Conservation (phyloP, 1,139 yeast species). For the Pichia sp. region DNA sequence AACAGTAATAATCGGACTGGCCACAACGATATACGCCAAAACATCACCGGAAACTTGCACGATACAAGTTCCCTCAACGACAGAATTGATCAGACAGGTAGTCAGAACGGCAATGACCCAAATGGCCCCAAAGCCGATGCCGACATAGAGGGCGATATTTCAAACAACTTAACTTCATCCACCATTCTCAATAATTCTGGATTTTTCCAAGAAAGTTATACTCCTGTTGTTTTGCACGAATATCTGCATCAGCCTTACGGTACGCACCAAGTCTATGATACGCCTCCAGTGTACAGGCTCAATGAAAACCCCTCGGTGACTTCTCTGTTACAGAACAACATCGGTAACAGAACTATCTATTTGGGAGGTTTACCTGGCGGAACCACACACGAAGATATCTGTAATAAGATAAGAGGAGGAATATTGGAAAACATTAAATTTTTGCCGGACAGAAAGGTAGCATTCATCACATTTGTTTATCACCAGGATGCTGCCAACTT, state of each 20-base stretch:
- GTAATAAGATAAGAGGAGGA: conserved; percentile 94
- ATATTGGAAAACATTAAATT: conserved; percentile 58
- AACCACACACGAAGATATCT: conserved; percentile 84
- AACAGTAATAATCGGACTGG: neutral
- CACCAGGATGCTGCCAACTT: conserved; percentile 93
- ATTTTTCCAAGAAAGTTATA: neutral
- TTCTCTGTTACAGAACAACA: conserved; percentile 41
- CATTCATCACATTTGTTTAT: conserved; percentile 88
- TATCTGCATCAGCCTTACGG: neutral
- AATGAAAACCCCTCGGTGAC: neutral
- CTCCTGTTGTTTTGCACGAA: neutral
- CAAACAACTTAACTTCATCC: neutral
- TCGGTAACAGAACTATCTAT: conserved; percentile 90
- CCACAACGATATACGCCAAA: no score
- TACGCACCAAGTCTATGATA: neutral
- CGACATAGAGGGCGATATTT: neutral
- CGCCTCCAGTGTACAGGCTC: neutral
- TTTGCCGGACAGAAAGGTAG: conserved; percentile 51
- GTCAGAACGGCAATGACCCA: neutral
- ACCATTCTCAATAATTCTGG: conserved; percentile 1
- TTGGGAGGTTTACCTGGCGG: conserved; percentile 84
- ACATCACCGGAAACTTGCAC: neutral
- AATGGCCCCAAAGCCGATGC: neutral
- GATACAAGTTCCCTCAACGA: neutral
- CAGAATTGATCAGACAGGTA: neutral